These are phyloP conservation scores for Nematocida parisii DNA, from an alignment of 371 early-diverging fungal species.

Conservation along the genomic window DNA sequence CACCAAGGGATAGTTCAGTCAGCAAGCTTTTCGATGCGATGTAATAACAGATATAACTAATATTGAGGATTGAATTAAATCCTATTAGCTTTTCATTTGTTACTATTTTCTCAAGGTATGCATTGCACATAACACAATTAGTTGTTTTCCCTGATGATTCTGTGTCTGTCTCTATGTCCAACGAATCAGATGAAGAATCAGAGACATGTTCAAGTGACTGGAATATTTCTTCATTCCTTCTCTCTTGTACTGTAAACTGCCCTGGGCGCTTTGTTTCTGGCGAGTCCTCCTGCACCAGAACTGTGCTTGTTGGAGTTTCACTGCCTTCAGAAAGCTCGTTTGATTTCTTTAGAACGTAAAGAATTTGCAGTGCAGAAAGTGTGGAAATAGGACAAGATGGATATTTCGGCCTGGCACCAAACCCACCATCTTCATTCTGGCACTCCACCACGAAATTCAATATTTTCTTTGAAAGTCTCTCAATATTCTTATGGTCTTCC, in stretches of 20 bases:
- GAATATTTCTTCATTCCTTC: slow-evolving; percentile 8
- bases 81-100: slow-evolving; percentile 71
- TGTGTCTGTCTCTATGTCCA: neutral
- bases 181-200: neutral
- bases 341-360: slow-evolving; percentile 72
- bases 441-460: slow-evolving; percentile 55
- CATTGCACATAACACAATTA: slow-evolving; percentile 47
- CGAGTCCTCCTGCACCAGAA: neutral
- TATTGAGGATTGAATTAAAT: slow-evolving; percentile 11
- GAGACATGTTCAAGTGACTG: neutral
- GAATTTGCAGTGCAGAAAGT: slow-evolving; percentile 83
- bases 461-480: slow-evolving; percentile 21
- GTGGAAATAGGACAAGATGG: slow-evolving; percentile 86
- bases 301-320: no score
- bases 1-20: slow-evolving; percentile 7
- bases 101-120: slow-evolving; percentile 68
- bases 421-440: slow-evolving; percentile 74
- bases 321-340: neutral
- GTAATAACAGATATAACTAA: slow-evolving; percentile 33
- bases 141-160: neutral
- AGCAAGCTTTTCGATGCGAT: slow-evolving; percentile 33
- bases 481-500: slow-evolving; percentile 3
- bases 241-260: slow-evolving; percentile 38
- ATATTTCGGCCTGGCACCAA: slow-evolving; percentile 80
- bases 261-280: slow-evolving; percentile 14